These are phyloP conservation scores for Pigoraptor vietnamica DNA, from an alignment of 78 protist species.

Conservation along the genomic window DNA sequence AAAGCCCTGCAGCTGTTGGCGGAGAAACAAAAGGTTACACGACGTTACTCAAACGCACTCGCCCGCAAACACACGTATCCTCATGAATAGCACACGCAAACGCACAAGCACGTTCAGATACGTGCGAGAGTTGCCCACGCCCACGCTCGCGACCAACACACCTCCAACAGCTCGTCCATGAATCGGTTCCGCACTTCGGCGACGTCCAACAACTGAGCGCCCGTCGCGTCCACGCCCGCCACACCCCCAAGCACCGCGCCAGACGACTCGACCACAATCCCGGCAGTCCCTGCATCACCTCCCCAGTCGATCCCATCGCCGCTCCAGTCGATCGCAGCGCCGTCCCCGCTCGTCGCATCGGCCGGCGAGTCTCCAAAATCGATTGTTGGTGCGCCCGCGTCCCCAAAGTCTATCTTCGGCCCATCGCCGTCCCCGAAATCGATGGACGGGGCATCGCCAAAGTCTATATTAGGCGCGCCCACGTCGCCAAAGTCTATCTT, in stretches of 20 bases:
- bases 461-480: neutral
- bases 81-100: neutral
- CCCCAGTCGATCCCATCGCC: neutral
- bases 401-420: neutral
- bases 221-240: neutral
- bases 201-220: neutral
- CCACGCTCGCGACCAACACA: neutral
- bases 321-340: neutral
- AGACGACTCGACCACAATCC: neutral
- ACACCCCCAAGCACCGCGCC: neutral
- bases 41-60: neutral
- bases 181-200: neutral
- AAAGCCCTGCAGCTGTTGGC: neutral
- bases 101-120: neutral
- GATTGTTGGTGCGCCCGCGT: neutral
- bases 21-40: neutral
- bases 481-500: neutral
- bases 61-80: neutral
- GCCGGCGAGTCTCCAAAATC: neutral
- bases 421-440: neutral
- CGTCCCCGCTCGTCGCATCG: neutral
- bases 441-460: neutral
- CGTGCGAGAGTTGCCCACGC: too few species aligned
- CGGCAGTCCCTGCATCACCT: neutral
- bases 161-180: neutral